Conservation (phyloP, 192 early-diverging fungal species). For the Linnemannia schmuckeri region DNA sequence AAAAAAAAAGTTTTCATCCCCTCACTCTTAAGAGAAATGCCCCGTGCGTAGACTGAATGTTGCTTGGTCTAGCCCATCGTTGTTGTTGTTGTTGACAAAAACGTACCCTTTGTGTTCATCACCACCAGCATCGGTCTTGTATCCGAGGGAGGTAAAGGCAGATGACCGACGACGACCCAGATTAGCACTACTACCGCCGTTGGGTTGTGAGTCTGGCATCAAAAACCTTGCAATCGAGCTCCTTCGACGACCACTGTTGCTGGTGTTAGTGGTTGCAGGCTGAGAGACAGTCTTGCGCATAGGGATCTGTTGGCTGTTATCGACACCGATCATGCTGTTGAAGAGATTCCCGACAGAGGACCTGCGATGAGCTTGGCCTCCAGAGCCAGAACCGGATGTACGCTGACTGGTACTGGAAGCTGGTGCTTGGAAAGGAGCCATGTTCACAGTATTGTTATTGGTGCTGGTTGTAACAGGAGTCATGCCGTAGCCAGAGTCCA, state of each 20-base stretch:
- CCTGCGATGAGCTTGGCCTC: background rate
- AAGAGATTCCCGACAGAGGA: background rate
- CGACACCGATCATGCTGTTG: background rate
- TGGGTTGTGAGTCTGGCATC: background rate
- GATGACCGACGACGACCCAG: conserved; percentile 29
- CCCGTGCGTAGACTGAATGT: background rate
- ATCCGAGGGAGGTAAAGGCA: conserved; percentile 2
- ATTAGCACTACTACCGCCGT: background rate
- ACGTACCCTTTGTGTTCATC: conserved; percentile 22
- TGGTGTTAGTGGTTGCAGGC: background rate
- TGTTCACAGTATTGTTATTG: background rate
- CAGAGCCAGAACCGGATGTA: too few relatives aligned
- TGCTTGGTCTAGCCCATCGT: background rate
- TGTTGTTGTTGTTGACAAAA: background rate
- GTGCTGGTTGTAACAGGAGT: background rate
- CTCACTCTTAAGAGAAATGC: background rate
- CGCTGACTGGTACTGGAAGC: too few relatives aligned
- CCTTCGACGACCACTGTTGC: background rate
- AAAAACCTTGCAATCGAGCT: conserved; percentile 5
- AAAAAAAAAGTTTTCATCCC: background rate
- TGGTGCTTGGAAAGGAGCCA: conserved; percentile 18
- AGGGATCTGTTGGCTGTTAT: background rate
- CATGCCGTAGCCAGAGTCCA: conserved; percentile 15
- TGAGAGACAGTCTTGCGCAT: background rate
- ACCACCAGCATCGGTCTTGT: conserved; percentile 5